phyloP scores from a whole-genome alignment of 164 flowering plant genomes.

The Umbellularia californica region DNA sequence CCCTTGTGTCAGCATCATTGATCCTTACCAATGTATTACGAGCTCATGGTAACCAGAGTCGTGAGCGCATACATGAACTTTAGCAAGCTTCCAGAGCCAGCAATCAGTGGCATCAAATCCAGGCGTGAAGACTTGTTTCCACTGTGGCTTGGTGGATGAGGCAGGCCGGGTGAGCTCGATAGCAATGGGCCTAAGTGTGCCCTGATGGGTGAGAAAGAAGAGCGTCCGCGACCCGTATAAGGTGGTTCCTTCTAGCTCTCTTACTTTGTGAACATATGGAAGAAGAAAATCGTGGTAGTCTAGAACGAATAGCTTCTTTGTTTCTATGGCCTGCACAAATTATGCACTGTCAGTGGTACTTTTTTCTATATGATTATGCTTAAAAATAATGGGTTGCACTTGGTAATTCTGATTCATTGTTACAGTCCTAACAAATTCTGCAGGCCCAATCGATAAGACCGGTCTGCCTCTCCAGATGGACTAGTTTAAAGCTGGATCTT shows the following conservation, averaged over 20 bases:
- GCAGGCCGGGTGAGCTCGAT: constrained; percentile 67
- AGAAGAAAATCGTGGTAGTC: constrained; percentile 64
- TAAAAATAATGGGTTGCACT: too few species aligned
- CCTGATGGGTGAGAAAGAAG: constrained; percentile 41
- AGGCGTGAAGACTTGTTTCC: constrained; percentile 54
- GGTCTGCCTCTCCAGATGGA: too few species aligned
- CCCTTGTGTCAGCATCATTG: not conserved
- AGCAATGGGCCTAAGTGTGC: constrained; percentile 55
- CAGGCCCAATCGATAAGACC: too few species aligned
- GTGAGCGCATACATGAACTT: constrained; percentile 61
- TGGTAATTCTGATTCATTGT: too few species aligned
- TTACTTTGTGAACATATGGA: constrained; percentile 51
- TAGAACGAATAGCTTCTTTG: constrained; percentile 51
- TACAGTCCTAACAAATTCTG: too few species aligned
- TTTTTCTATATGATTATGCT: too few species aligned
- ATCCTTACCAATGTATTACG: constrained; percentile 63
- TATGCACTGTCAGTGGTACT: not conserved
- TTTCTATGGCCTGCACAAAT: constrained; percentile 39
- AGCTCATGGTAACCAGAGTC: constrained; percentile 72
- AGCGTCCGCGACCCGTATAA: constrained; percentile 71
- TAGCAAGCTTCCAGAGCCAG: constrained; percentile 76
- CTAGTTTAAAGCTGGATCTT: too few species aligned
- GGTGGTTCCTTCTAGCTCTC: constrained; percentile 41
- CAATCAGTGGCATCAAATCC: constrained; percentile 38
- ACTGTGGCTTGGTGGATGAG: constrained; percentile 33